Percentiles rank a stretch among this genome's conserved stretches.
Conservation (phyloP, 1,284 basidiomycete genomes). For the Malassezia slooffiae region DNA sequence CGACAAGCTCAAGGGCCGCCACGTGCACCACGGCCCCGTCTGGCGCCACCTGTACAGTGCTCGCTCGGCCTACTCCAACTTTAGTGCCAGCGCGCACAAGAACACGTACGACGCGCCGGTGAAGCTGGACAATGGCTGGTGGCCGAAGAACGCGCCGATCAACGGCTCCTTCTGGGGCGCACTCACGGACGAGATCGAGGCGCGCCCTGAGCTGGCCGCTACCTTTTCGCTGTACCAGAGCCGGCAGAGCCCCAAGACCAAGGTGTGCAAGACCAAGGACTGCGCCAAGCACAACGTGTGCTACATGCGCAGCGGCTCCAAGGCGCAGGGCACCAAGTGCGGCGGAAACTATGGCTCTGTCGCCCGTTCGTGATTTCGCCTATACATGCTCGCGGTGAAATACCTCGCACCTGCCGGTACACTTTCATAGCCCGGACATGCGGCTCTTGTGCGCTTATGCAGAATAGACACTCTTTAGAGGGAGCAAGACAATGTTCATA, state of each 20-base stretch:
- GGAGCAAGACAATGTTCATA: too few relatives aligned
- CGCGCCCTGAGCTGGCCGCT: too few relatives aligned
- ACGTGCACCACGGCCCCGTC: slow-evolving; percentile 56
- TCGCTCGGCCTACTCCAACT: slow-evolving; percentile 56
- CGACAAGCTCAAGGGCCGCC: slow-evolving; percentile 25
- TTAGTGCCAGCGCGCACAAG: slow-evolving; percentile 30
- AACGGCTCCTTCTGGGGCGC: slow-evolving; percentile 73
- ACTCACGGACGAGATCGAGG: slow-evolving; percentile 55
- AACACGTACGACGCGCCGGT: neutral
- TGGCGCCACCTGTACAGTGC: slow-evolving; percentile 63
- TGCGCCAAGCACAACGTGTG: slow-evolving; percentile 63
- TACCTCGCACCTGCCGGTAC: too few relatives aligned
- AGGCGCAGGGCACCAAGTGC: slow-evolving; percentile 56
- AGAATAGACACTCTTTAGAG: too few relatives aligned
- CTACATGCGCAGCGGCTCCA: slow-evolving; percentile 62
- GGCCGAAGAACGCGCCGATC: slow-evolving; percentile 59
- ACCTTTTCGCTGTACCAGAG: too few relatives aligned
- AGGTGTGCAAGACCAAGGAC: slow-evolving; percentile 52
- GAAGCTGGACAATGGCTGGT: slow-evolving; percentile 33
- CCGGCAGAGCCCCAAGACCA: too few relatives aligned
- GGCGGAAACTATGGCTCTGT: slow-evolving; percentile 55
- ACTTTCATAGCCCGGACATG: too few relatives aligned
- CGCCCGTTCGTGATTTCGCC: too few relatives aligned
- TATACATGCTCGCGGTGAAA: too few relatives aligned
- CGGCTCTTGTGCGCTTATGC: too few relatives aligned